A percentile compares a stretch with the other conserved stretches of the same genome.
These are phyloP conservation scores for Pelargonium cotyledonis DNA, from an alignment of 441 rosid genomes.

Conservation along the genomic window DNA sequence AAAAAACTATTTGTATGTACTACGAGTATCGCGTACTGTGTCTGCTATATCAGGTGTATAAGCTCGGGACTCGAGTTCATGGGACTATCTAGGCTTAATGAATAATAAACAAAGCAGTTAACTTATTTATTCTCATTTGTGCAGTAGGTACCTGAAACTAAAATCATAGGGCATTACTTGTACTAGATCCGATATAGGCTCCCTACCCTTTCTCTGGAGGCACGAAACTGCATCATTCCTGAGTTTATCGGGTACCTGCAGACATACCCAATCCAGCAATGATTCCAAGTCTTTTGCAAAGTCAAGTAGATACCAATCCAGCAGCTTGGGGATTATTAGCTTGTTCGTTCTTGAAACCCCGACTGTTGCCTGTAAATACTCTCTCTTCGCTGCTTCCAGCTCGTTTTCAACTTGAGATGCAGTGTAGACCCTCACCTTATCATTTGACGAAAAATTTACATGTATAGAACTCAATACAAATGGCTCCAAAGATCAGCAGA, in stretches of 20 bases:
- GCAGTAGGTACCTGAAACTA: conserved; percentile 63
- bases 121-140: conserved; percentile 21
- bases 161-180: conserved; percentile 63
- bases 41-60: not conserved
- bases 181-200: conserved; percentile 39
- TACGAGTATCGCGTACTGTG: too few species aligned
- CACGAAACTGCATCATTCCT: conserved; percentile 60
- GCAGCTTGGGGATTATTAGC: conserved; percentile 60
- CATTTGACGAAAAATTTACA: conserved; percentile 8
- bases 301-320: conserved; percentile 81
- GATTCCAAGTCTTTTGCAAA: conserved; percentile 79
- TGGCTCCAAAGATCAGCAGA: not conserved
- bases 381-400: conserved; percentile 63
- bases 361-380: conserved; percentile 71
- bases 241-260: conserved; percentile 67
- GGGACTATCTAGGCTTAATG: conserved; percentile 4
- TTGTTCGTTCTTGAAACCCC: conserved; percentile 44
- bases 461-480: too few species aligned
- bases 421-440: conserved; percentile 66
- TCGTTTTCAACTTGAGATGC: conserved; percentile 58
- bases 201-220: conserved; percentile 47
- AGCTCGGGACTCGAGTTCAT: not conserved
- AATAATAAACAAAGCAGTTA: not conserved
- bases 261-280: conserved; percentile 79
- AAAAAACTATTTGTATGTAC: not conserved